Evolutionary conservation across 305 asterid genomes (phyloP), one percentile per base, ranked within the genome.

Genomic region (Fraxinus angustifolia): DNA sequence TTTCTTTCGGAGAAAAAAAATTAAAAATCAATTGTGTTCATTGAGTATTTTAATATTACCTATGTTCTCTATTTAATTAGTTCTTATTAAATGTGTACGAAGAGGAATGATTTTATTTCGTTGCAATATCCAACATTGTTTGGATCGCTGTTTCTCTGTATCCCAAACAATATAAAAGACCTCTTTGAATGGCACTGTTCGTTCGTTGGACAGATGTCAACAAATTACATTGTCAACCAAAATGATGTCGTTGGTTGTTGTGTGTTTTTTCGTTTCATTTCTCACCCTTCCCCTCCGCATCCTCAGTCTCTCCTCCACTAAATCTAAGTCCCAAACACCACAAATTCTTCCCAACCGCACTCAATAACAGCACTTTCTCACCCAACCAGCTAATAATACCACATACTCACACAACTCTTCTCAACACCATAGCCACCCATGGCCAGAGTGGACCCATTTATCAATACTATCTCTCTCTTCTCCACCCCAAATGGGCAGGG

Each of bases 381-480:
- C 90, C 62, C 93, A 88, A 35, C 62, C 96, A 36, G 36, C 17
- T 30, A 76, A 53, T 81, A 83, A 78, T 34, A 83, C 45, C 75
- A 67, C 83, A 0, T 77, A 60, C 58, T 10, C 86, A 36, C 30
- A 72, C 60, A 73, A 79, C 68, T 80, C 85, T 48, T 45, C 89
- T 76, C 88, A 87, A 71, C 82, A 82, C n/a, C 78, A 45, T 58
- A 11, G 67, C 34, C 97, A 93, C 78, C 92, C 97, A 8, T 94
- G 98, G 98, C 92, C 95, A 30, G 97, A 94, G 35, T 94, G 26
- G 97, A 87, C 86, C n/a, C 81, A 81, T 65, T 89, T 62, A 84
- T 93, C 56, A 85, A 76, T 78, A 23, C 71, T 26, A 58, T 90
- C 53, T 84, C 62, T 12, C 67, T 85, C 12, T 76, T 35, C 31